Percentiles rank a stretch among this genome's conserved stretches.
Evolutionary conservation across 1,284 basidiomycete genomes (phyloP).

Genomic region (Ustilago loliicola): DNA sequence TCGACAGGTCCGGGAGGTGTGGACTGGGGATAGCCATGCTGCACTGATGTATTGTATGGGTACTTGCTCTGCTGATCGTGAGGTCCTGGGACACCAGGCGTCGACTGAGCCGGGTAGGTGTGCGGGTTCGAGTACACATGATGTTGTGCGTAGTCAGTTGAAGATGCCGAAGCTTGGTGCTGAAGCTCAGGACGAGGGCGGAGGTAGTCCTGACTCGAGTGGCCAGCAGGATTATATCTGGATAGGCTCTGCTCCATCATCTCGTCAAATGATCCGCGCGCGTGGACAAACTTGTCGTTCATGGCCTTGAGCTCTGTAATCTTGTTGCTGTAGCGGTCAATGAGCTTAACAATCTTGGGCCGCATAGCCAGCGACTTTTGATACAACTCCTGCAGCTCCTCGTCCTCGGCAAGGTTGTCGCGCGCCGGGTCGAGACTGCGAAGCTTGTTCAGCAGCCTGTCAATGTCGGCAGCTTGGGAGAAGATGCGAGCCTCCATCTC

Average conservation of each 20-base stretch:
- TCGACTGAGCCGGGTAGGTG: conserved; percentile 26
- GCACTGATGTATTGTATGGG: conserved; percentile 22
- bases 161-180: conserved; percentile 41
- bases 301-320: conserved; percentile 81
- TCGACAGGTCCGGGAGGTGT: conserved; percentile 10
- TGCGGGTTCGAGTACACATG: conserved; percentile 29
- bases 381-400: conserved; percentile 94
- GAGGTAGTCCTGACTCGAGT: conserved; percentile 46
- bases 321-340: conserved; percentile 84
- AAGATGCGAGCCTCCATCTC: conserved; percentile 91
- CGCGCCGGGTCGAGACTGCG: conserved; percentile 79
- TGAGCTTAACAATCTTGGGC: conserved; percentile 94
- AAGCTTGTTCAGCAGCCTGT: conserved; percentile 85
- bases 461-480: conserved; percentile 85
- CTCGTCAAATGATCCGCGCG: conserved; percentile 83
- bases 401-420: conserved; percentile 89
- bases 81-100: conserved; percentile 59
- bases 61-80: conserved; percentile 69
- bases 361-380: conserved; percentile 87
- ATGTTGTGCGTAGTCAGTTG: conserved; percentile 44
- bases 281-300: conserved; percentile 88
- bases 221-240: conserved; percentile 73
- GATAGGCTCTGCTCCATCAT: conserved; percentile 92
- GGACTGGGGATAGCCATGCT: conserved; percentile 29
- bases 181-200: conserved; percentile 43